A percentile compares a stretch with the other conserved stretches of the same genome.
Conservation (phyloP, 2,329 filamentous ascomycete species). For the Fusarium xylarioides region DNA sequence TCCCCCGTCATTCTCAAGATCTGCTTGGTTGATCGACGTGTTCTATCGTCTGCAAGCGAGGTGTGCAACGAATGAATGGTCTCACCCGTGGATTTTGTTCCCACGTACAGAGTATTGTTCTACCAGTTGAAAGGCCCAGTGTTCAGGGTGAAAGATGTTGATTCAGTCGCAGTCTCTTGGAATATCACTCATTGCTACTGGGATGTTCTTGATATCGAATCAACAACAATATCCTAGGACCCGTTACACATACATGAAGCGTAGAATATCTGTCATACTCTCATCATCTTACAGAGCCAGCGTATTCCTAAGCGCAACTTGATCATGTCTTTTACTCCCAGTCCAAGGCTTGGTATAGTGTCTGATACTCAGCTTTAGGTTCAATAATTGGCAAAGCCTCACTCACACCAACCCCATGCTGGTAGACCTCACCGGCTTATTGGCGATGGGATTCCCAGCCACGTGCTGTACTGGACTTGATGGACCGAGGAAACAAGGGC, state of each 20-base stretch:
- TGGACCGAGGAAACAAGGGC: slow-evolving; percentile 6
- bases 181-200: neutral
- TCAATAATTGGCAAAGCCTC: neutral
- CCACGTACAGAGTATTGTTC: neutral
- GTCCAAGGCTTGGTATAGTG: neutral
- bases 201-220: slow-evolving; percentile 14
- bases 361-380: neutral
- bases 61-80: neutral
- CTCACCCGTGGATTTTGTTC: neutral
- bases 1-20: slow-evolving; percentile 8
- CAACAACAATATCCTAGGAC: slow-evolving; percentile 2
- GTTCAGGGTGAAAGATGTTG: neutral
- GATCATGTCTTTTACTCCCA: neutral
- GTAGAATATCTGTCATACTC: slow-evolving; percentile 29
- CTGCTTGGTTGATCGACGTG: neutral
- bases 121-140: neutral
- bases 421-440: neutral
- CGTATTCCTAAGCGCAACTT: neutral
- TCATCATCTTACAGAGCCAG: slow-evolving; percentile 32
- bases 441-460: slow-evolving; percentile 12
- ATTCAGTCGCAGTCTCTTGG: neutral
- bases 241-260: slow-evolving; percentile 25
- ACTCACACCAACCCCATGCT: neutral
- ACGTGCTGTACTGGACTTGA: slow-evolving; percentile 13
- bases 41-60: neutral